A percentile compares a stretch with the other conserved stretches of the same genome.
These are phyloP conservation scores for Hymenoscyphus scutula DNA, from an alignment of 2,329 filamentous ascomycete genomes.

Conservation along the genomic window DNA sequence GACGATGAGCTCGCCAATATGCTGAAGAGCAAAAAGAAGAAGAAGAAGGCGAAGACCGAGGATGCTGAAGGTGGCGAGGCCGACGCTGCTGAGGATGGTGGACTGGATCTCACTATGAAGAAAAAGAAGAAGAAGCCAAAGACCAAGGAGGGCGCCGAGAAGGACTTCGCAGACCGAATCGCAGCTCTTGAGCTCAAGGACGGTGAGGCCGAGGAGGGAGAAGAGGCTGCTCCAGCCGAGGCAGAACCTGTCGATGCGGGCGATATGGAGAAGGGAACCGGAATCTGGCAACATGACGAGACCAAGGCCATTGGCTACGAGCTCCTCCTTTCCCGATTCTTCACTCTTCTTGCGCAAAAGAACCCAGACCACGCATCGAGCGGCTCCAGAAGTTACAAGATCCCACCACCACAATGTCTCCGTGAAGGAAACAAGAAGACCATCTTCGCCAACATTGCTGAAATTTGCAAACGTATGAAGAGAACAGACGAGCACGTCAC, in stretches of 20 bases:
- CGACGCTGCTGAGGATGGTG: conserved; percentile 48
- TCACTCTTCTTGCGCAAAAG: conserved; percentile 88
- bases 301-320: conserved; percentile 70
- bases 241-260: conserved; percentile 31
- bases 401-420: conserved; percentile 95
- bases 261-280: conserved; percentile 39
- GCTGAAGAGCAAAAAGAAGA: conserved; percentile 82
- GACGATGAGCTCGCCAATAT: conserved; percentile 62
- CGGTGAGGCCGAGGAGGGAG: conserved; percentile 30
- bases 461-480: conserved; percentile 99
- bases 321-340: conserved; percentile 86
- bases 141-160: conserved; percentile 36
- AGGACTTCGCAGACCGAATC: conserved; percentile 37
- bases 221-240: conserved; percentile 24
- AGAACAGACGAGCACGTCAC: conserved; percentile 96
- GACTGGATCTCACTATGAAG: conserved; percentile 41
- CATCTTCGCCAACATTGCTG: conserved; percentile 97
- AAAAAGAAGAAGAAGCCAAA: conserved; percentile 40
- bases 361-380: conserved; percentile 92
- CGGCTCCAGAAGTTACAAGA: conserved; percentile 96
- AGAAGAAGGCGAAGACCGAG: conserved; percentile 62
- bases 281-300: conserved; percentile 39
- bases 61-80: conserved; percentile 56
- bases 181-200: conserved; percentile 36
- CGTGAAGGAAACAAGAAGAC: conserved; percentile 99